phyloP scores from a whole-genome alignment of 257 asterid genomes.

The Phtheirospermum japonicum region DNA sequence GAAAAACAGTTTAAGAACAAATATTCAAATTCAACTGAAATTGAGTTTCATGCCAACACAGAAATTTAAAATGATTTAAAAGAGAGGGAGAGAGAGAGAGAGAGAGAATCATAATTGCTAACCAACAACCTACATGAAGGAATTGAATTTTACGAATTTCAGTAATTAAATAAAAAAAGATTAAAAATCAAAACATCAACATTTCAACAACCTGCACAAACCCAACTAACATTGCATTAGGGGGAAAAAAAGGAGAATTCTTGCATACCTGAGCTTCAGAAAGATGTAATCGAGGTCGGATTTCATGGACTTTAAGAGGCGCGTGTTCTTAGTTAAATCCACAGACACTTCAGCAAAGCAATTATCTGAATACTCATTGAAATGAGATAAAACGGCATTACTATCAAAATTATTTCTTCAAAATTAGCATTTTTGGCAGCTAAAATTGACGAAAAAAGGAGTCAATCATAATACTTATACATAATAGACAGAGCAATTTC shows the following conservation, averaged over 20 bases:
- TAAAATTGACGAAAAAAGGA: background rate
- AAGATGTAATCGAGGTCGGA: constrained; percentile 92
- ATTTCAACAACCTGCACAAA: too few relatives aligned
- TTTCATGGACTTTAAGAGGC: constrained; percentile 79
- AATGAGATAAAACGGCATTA: constrained; percentile 92
- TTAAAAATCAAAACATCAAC: too few relatives aligned
- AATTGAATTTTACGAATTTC: background rate
- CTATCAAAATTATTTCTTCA: constrained; percentile 42
- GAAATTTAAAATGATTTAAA: too few relatives aligned
- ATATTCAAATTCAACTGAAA: too few relatives aligned
- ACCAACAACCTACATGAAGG: too few relatives aligned
- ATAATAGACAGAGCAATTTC: background rate
- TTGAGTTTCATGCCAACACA: too few relatives aligned
- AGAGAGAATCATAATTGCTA: too few relatives aligned
- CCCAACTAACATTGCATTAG: background rate
- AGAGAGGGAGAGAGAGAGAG: too few relatives aligned
- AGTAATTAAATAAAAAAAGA: background rate
- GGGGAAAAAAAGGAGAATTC: background rate
- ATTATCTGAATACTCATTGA: constrained; percentile 77
- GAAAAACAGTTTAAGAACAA: too few relatives aligned
- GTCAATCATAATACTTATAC: background rate
- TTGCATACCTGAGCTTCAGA: constrained; percentile 75
- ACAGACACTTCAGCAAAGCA: constrained; percentile 68
- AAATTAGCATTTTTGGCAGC: background rate
- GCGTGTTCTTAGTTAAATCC: constrained; percentile 79